Evolutionary conservation across 805 yeast genomes (phyloP), one percentile per base, ranked within the genome.

Genomic region (Hyphopichia homilentoma): DNA sequence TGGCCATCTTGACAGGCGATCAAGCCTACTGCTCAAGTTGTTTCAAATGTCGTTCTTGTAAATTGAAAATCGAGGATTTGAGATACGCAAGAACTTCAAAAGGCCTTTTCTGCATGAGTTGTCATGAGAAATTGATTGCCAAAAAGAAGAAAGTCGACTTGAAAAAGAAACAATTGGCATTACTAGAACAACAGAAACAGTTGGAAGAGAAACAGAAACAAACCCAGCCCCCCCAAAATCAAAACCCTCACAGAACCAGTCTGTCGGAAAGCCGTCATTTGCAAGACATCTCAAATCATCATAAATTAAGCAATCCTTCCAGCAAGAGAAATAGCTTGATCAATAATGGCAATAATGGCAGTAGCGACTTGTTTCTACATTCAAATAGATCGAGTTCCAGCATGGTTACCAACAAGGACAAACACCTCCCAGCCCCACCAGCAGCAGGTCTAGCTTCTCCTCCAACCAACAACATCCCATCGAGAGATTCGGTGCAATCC

Each of bases 1-100:
- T 87, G 65, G 97, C 98, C 9, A 89, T 93, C 19, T 68, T 90
- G 21, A 88, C 97, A 1, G 96, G 96, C 16, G 94, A 93, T 47
- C 90, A 85, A 53, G 96, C 97, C 3, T 93, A 86, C 57, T 93
- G 97, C 57, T 77, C 94, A 6, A 70, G 72, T 30, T 90, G 98
- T 58, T 93, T 90, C 64, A 79, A 79, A 48, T 90, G 98, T 58
- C 77, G 90, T 31, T 81, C 85, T 45, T 90, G 98, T 64, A 81
- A 83, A 54, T 75, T 75, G 40, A 80, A 81, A 36, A 90, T 90
- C 40, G 94, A 84, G 50, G 95, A 90, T 59, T 65, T 89, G 43
- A 72, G 88, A 44, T 93, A 93, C 55, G 97, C 97, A 11, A 73
- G 95, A 51, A 90, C 97, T 1, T 81, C 89, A 25, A 89, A 84